Base-by-base conservation (phyloP, 345 rosid genomes). In the Camelina laxa region DNA sequence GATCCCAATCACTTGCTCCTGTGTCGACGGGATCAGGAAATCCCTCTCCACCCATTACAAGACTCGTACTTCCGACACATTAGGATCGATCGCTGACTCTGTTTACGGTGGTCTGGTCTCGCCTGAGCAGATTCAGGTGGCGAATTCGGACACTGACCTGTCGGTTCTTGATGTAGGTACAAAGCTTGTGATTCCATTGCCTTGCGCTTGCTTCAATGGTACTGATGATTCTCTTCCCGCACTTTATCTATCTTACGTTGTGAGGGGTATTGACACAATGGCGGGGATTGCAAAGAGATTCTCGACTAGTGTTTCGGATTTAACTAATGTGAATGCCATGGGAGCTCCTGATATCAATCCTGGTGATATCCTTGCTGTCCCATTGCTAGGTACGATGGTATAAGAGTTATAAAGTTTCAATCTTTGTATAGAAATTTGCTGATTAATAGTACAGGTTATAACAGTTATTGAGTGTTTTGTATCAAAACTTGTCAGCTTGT, bases 291-390 rank as follows among this genome's bases (percentile, higher is more conserved):
- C 97, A 0, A 82, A 87, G 9, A 82, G 86, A 51, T 91, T 88
- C 61, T 74, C 84, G 3, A 94, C 98, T 9, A 88, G 90, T 1
- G 78, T 94, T 51, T 84, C 95, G 9, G 98, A 94, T 80, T 89
- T 94, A 85, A 94, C 88, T 82, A 87, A 91, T 77, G 98, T 90
- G 48, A 94, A 94, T 77, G 96, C 96, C 27, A 89, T 91, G 96
- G 98, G 98, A 72, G 87, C 86, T 75, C 64, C 88, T 22, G 84
- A 88, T 9, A 82, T 91, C 44, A 83, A 74, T 55, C 85, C 82
- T 7, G 95, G 93, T 8, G 98, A 94, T 56, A 94, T 94, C 48
- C 87, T 94, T 53, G 86, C 96, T 30, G 96, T 91, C 30, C 95
- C 98, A 15, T 80, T 94, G 77, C 87, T 93, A 47, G 95, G 97